Base-by-base conservation (phyloP, 225 moss, liverwort and hornwort species). In the Pseudoscleropodium purum region DNA sequence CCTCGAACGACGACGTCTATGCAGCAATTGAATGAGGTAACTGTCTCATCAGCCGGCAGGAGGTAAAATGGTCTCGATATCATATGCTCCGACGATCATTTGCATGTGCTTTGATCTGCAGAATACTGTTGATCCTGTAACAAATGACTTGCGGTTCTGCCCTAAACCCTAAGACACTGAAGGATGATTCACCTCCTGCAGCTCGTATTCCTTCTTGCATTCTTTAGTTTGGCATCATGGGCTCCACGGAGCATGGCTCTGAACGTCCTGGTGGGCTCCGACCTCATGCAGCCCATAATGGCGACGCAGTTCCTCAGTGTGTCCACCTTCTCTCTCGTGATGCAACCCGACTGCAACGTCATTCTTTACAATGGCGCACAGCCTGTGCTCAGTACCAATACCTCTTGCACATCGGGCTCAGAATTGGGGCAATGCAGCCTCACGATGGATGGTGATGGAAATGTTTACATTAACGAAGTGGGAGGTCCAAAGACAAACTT, bases 331-430 rank as follows among this genome's bases (percentile, higher is more conserved):
- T 88, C 86, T 78, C 86, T 92, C 39, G 92, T 92, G 47, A 83
- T 92, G 90, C 92, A 92, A 80, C 92, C 92, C 18, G 88, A 92
- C 83, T 92, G 92, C 90, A 88, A 92, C 39, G 37, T 90, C 65
- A 74, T 90, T 56, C 92, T 92, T 62, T 92, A 90, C 83, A 73
- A 90, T 60, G 51, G 62, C 47, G 78, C 92, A 20, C 90, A 62
- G 83, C 86, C 90, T 65, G 34, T 90, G 52, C 75, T 90, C 77
- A 88, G 88, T 85, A 88, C 85, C 79, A 90, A 92, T 45, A 89
- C 87, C 29, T 81, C 92, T 49, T 89, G 91, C 66, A 47, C 83
- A 37, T 69, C 85, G 81, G 92, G 85, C 61, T 85, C 90, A 31
- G 75, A 66, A 59, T 45, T 75, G 70, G 81, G 88, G 36, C 78